phyloP scores from a whole-genome alignment of 805 yeast species.

The Candida montana region DNA sequence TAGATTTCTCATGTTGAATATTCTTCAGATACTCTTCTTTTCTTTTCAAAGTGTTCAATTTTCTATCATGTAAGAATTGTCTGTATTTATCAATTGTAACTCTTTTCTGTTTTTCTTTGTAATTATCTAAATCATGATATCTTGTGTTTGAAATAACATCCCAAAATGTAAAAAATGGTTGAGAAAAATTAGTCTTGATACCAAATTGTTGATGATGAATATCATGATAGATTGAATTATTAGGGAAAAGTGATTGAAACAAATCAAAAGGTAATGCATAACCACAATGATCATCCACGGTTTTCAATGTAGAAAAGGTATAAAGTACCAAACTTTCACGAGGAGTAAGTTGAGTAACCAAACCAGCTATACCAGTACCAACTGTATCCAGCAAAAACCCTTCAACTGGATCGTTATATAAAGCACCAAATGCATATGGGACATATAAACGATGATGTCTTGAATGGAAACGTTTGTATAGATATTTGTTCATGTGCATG shows the following conservation, averaged over 20 bases:
- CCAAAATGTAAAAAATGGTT: constrained; percentile 96
- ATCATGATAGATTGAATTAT: constrained; percentile 93
- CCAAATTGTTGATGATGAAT: constrained; percentile 98
- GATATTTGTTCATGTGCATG: constrained; percentile 77
- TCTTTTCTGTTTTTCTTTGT: constrained; percentile 58
- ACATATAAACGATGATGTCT: constrained; percentile 92
- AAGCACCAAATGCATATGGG: constrained; percentile 95
- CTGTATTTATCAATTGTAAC: constrained; percentile 64
- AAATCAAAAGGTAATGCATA: constrained; percentile 88
- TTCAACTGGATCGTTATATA: constrained; percentile 90
- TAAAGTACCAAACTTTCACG: constrained; percentile 72
- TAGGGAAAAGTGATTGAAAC: constrained; percentile 87
- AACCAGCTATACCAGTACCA: constrained; percentile 83
- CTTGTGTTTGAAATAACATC: constrained; percentile 69
- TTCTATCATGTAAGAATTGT: constrained; percentile 44
- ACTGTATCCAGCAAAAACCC: constrained; percentile 88
- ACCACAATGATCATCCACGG: constrained; percentile 99
- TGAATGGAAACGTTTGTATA: constrained; percentile 83
- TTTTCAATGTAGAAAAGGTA: constrained; percentile 89
- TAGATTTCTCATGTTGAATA: constrained; percentile 1
- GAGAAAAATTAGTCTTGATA: constrained; percentile 85
- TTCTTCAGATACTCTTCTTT: constrained; percentile 14
- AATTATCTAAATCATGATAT: constrained; percentile 60
- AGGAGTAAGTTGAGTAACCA: constrained; percentile 58
- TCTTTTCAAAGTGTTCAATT: constrained; percentile 25